Evolutionary conservation across 768 basidiomycete genomes (phyloP).

Genomic region (Mycena pura): DNA sequence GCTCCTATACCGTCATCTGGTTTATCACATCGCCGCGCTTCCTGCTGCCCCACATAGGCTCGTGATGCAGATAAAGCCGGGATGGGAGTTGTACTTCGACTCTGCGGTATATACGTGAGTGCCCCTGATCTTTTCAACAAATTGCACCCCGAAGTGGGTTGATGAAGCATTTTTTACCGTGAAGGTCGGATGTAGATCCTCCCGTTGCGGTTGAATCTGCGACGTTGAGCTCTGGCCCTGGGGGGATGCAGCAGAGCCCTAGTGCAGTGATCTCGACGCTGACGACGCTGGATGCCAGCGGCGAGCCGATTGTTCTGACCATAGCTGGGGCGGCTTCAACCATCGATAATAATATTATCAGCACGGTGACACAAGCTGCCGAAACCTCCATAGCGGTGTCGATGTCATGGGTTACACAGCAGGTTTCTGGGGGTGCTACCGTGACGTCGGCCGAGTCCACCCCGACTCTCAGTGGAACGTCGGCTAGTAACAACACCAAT

Average conservation of each 20-base stretch:
- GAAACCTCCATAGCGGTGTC: background rate
- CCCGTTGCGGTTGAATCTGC: background rate
- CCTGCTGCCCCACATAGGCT: background rate
- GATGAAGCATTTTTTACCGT: no score
- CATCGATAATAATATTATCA: background rate
- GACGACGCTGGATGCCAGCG: no score
- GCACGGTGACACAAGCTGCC: background rate
- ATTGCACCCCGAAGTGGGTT: no score
- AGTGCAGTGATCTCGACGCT: background rate
- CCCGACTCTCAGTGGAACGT: background rate
- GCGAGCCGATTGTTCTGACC: background rate
- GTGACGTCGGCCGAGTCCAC: no score
- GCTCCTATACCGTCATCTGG: background rate
- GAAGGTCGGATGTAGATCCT: background rate
- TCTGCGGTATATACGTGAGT: background rate
- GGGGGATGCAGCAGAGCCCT: background rate
- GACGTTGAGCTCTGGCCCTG: background rate
- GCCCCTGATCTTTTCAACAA: no score
- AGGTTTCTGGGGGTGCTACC: background rate
- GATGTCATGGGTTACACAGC: background rate
- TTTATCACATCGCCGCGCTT: background rate
- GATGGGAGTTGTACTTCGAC: background rate
- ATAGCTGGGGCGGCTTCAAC: background rate
- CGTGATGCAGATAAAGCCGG: background rate
- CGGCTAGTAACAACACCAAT: background rate